phyloP scores from a whole-genome alignment of 306 rosid species.

The Lathyrus oleraceus region DNA sequence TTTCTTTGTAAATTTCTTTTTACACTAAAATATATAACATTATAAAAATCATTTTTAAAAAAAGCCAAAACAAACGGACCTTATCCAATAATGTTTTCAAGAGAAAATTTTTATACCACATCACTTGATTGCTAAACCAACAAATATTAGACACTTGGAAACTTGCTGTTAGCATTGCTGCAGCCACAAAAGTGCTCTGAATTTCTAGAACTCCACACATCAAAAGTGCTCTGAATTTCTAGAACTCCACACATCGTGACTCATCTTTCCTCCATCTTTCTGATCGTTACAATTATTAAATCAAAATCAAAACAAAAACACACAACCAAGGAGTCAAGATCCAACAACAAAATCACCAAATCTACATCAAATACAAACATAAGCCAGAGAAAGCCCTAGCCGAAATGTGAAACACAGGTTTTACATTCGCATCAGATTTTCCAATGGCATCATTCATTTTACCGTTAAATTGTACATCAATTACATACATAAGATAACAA shows the following conservation, averaged over 20 bases:
- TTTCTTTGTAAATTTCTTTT: too few species aligned
- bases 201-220: too few species aligned
- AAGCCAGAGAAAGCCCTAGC: slow-evolving; percentile 62
- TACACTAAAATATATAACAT: too few species aligned
- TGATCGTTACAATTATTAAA: slow-evolving; percentile 31
- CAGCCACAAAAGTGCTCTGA: slow-evolving; percentile 76
- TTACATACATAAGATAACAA: not conserved
- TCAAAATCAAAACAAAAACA: slow-evolving; percentile 32
- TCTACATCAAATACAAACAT: slow-evolving; percentile 7
- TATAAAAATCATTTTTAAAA: too few species aligned
- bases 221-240: slow-evolving; percentile 69
- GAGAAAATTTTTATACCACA: slow-evolving; percentile 33
- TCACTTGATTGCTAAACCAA: slow-evolving; percentile 35
- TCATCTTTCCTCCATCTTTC: slow-evolving; percentile 59
- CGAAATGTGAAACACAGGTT: slow-evolving; percentile 61
- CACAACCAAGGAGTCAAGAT: slow-evolving; percentile 36
- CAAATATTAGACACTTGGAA: slow-evolving; percentile 57
- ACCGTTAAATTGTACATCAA: slow-evolving; percentile 45
- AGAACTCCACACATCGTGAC: slow-evolving; percentile 76
- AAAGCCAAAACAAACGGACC: too few species aligned
- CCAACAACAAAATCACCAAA: slow-evolving; percentile 23
- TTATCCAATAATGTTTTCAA: too few species aligned
- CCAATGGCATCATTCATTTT: slow-evolving; percentile 44
- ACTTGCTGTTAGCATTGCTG: slow-evolving; percentile 75
- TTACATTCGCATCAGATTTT: slow-evolving; percentile 41